Conservation (phyloP, 352 stramenopile species). For the Halophytophthora batemanensis region DNA sequence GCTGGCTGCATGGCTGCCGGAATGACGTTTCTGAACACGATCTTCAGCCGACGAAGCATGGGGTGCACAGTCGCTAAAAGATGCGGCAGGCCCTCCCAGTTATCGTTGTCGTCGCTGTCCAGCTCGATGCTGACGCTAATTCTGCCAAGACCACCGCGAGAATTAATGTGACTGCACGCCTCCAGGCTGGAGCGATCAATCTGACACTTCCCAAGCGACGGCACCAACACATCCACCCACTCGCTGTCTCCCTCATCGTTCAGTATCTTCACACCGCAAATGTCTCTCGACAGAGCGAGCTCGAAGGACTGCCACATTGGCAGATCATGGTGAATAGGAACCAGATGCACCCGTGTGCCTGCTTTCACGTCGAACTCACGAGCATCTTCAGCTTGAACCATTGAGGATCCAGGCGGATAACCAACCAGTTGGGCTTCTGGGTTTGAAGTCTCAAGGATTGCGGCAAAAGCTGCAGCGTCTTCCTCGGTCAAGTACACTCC, state of each 20-base stretch:
- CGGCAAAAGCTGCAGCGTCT: neutral
- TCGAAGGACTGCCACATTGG: neutral
- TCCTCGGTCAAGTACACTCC: neutral
- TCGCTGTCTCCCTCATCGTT: neutral
- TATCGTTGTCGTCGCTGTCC: too few relatives aligned
- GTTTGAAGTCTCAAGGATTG: neutral
- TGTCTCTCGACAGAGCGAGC: neutral
- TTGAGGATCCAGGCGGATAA: neutral
- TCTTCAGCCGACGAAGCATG: too few relatives aligned
- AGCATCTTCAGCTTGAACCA: neutral
- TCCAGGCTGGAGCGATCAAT: neutral
- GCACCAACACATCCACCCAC: neutral
- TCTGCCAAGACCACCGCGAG: neutral
- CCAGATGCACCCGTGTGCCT: neutral
- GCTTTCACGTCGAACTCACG: neutral
- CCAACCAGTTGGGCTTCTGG: neutral
- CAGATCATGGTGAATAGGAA: neutral
- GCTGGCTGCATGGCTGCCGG: too few relatives aligned
- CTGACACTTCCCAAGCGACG: neutral
- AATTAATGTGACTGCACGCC: neutral
- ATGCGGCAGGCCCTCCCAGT: too few relatives aligned
- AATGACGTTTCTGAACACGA: too few relatives aligned
- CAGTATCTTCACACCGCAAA: neutral
- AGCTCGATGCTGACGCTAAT: neutral
- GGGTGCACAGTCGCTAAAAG: too few relatives aligned